Percentiles rank a stretch among this genome's conserved stretches.
These are phyloP conservation scores for Russula vinacea DNA, from an alignment of 768 basidiomycete species.

Conservation along the genomic window DNA sequence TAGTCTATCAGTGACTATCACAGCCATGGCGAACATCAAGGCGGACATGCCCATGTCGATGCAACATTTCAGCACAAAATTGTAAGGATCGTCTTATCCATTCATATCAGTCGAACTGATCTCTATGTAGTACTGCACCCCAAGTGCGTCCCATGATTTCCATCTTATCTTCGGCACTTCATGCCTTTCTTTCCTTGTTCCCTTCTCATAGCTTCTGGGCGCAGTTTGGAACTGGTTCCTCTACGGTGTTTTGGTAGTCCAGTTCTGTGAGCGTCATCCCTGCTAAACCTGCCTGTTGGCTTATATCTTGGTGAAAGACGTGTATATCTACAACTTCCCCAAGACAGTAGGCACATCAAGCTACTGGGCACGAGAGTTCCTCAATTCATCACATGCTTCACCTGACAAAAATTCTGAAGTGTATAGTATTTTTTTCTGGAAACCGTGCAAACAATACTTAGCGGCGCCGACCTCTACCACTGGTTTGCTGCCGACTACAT, in stretches of 20 bases:
- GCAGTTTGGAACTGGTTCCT: constrained; percentile 33
- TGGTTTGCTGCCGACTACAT: constrained; percentile 35
- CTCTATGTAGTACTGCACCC: constrained; percentile 7
- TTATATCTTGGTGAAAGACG: neutral
- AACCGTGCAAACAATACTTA: constrained; percentile 32
- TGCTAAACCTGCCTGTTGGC: neutral
- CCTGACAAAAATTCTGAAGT: constrained; percentile 25
- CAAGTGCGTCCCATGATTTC: neutral
- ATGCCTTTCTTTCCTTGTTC: no score
- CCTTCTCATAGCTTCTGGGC: constrained; percentile 5
- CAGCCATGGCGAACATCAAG: no score
- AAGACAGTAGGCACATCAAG: constrained; percentile 11
- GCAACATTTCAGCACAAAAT: no score
- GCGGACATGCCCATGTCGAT: no score
- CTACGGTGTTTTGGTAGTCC: constrained; percentile 34
- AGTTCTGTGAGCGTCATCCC: constrained; percentile 34
- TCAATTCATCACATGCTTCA: neutral
- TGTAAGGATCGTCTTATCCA: neutral
- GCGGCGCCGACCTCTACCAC: constrained; percentile 33
- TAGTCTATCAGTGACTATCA: no score
- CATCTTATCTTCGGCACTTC: neutral
- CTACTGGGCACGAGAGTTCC: constrained; percentile 8
- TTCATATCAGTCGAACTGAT: neutral
- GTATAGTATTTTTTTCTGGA: constrained; percentile 33
- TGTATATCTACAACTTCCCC: constrained; percentile 23